These are phyloP conservation scores for Mucor lusitanicus DNA, from an alignment of 371 early-diverging fungal genomes.

Conservation along the genomic window DNA sequence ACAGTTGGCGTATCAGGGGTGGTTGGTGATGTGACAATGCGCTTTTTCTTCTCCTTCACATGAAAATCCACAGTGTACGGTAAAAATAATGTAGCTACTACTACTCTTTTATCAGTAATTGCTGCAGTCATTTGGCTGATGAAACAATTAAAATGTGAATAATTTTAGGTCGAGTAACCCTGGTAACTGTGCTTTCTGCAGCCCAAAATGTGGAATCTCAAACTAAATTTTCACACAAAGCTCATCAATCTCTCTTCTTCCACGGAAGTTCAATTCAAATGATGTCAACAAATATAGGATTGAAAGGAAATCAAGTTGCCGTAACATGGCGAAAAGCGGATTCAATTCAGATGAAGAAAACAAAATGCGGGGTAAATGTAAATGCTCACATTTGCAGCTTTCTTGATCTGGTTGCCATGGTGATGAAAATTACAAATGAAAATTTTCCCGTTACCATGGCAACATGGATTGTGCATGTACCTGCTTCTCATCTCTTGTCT, in stretches of 20 bases:
- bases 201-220: not conserved
- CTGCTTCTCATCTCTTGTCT: not conserved
- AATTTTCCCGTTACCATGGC: not conserved
- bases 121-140: conserved; percentile 7
- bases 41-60: conserved; percentile 21
- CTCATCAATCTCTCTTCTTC: not conserved
- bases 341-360: not conserved
- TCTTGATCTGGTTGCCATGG: not conserved
- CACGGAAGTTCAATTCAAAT: not conserved
- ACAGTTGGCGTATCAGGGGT: not conserved
- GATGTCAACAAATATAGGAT: not conserved
- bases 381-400: not conserved
- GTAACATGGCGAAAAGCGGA: conserved; percentile 16
- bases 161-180: not conserved
- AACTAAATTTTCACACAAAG: not conserved
- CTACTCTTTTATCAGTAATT: conserved; percentile 51
- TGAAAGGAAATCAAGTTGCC: conserved; percentile 1
- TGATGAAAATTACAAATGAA: not conserved
- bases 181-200: not conserved
- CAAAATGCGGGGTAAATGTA: conserved; percentile 12
- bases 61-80: conserved; percentile 70
- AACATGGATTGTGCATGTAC: not conserved
- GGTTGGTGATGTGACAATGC: not conserved
- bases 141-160: conserved; percentile 1
- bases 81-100: conserved; percentile 70